Percentiles rank a stretch among this genome's conserved stretches.
phyloP scores from a whole-genome alignment of 2,329 filamentous ascomycete species.

The Pseudogymnoascus sp. region DNA sequence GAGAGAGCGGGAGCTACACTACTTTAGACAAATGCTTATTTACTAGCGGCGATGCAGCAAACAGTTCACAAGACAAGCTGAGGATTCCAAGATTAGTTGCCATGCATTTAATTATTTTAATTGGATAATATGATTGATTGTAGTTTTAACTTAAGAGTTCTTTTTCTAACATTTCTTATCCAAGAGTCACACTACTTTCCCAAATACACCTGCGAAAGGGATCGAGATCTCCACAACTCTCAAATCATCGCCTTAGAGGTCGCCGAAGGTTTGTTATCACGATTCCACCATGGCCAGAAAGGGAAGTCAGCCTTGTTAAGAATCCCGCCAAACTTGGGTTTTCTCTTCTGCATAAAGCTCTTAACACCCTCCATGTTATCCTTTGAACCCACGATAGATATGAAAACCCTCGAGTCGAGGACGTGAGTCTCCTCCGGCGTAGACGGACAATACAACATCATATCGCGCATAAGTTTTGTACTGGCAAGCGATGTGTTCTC shows the following conservation, averaged over 20 bases:
- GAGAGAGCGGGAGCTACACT: background rate
- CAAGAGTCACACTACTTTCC: background rate
- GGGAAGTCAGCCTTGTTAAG: constrained; percentile 46
- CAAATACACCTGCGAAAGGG: background rate
- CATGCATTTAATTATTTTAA: background rate
- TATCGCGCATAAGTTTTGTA: constrained; percentile 59
- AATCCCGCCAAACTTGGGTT: constrained; percentile 47
- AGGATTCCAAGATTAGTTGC: background rate
- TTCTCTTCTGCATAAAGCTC: constrained; percentile 54
- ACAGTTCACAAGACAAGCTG: background rate
- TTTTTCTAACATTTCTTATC: background rate
- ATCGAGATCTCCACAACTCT: background rate
- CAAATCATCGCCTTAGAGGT: constrained; percentile 21
- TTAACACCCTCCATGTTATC: constrained; percentile 55
- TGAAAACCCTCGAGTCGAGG: constrained; percentile 58
- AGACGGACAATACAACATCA: constrained; percentile 55
- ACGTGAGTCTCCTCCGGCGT: constrained; percentile 63
- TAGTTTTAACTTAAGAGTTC: background rate
- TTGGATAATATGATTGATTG: background rate
- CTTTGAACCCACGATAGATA: constrained; percentile 46
- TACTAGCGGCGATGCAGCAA: background rate
- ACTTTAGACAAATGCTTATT: background rate
- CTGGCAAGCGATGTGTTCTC: constrained; percentile 58
- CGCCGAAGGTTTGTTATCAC: constrained; percentile 33
- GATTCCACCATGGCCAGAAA: constrained; percentile 54